A percentile compares a stretch with the other conserved stretches of the same genome.
Evolutionary conservation across 2,329 filamentous ascomycete species (phyloP).

Genomic region (Elsinoe perseae): DNA sequence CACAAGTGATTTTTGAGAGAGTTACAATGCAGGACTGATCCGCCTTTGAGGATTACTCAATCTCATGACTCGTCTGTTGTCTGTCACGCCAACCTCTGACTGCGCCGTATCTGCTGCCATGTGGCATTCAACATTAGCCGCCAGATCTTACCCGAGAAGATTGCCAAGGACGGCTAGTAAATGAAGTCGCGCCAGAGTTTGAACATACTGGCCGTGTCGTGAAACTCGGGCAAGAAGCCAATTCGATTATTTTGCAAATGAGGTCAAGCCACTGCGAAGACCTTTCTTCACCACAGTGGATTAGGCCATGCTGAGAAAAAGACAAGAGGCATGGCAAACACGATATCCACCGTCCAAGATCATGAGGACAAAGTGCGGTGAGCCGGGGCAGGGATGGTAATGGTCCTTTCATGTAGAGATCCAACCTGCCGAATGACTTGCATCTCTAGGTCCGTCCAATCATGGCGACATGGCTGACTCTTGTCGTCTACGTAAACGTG

Average conservation of each 20-base stretch:
- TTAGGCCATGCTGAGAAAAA: no score
- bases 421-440: slow-evolving; percentile 12
- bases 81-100: not conserved
- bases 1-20: no score
- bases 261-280: not conserved
- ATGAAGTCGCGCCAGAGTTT: not conserved
- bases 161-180: not conserved
- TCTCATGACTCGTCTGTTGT: not conserved
- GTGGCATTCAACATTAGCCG: not conserved
- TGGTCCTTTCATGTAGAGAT: not conserved
- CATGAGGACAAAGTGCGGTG: not conserved
- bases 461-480: not conserved
- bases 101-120: not conserved
- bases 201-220: not conserved
- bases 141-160: not conserved
- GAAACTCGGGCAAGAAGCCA: slow-evolving; percentile 7
- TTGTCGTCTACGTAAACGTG: not conserved
- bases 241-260: not conserved
- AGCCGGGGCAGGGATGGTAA: not conserved
- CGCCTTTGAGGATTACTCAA: not conserved
- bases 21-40: no score
- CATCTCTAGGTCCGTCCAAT: not conserved
- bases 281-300: not conserved
- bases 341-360: not conserved
- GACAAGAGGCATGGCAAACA: no score